Evolutionary conservation across 1,284 basidiomycete genomes (phyloP).

Genomic region (Fomitopsis schrenkii): DNA sequence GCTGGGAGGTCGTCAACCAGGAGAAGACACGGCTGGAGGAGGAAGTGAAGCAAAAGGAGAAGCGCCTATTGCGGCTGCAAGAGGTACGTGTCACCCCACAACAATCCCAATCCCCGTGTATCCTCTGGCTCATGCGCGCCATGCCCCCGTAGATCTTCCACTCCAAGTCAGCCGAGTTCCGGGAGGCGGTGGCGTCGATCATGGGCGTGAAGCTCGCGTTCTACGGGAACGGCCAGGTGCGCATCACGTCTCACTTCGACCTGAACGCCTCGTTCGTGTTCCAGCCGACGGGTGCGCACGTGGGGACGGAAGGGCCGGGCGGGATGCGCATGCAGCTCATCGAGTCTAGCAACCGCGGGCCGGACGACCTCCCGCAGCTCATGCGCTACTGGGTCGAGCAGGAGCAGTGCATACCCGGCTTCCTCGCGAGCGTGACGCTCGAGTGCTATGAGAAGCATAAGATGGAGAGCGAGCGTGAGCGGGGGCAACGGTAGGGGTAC

Average conservation of each 20-base stretch:
- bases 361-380: constrained; percentile 60
- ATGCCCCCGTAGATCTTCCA: constrained; percentile 49
- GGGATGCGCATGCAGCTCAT: constrained; percentile 64
- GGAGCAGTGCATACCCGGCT: constrained; percentile 71
- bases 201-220: constrained; percentile 85
- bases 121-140: too few species aligned
- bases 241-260: constrained; percentile 80
- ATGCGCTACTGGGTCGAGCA: constrained; percentile 72
- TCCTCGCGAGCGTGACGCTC: constrained; percentile 70
- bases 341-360: constrained; percentile 64
- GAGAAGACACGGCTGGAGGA: constrained; percentile 63
- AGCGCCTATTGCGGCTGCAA: constrained; percentile 67
- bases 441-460: constrained; percentile 60
- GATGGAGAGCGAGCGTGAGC: constrained; percentile 8
- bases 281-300: constrained; percentile 39
- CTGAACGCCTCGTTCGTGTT: constrained; percentile 69
- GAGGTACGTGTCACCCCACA: constrained; percentile 38
- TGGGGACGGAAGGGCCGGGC: constrained; percentile 20
- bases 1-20: constrained; percentile 59
- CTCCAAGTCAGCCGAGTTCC: constrained; percentile 77
- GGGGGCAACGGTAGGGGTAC: not conserved
- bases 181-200: constrained; percentile 75
- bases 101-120: too few species aligned
- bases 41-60: constrained; percentile 68
- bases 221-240: constrained; percentile 78